Evolutionary conservation across 331 rosid genomes (phyloP).

Genomic region (Acacia concinna): DNA sequence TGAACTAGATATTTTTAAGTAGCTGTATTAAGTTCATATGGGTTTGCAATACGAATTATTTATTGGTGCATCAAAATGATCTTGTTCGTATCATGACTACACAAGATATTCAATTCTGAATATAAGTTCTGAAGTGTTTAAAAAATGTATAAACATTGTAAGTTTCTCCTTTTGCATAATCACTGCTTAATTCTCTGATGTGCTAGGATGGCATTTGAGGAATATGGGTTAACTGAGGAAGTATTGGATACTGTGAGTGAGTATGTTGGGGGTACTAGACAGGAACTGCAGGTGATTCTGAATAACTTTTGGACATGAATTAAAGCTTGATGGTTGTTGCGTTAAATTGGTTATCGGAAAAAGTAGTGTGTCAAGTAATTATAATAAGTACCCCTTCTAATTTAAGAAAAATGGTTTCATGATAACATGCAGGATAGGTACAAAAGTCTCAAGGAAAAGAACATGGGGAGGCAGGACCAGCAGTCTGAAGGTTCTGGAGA

Average conservation of each 20-base stretch:
- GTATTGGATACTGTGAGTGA: conserved; percentile 64
- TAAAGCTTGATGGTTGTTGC: conserved; percentile 28
- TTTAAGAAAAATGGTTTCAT: conserved; percentile 21
- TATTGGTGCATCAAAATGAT: conserved; percentile 9
- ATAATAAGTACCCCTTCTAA: conserved; percentile 28
- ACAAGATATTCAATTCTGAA: conserved; percentile 1
- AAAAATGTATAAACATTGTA: conserved; percentile 14
- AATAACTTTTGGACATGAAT: conserved; percentile 3
- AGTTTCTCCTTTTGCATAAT: conserved; percentile 29
- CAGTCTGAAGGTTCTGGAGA: conserved; percentile 46
- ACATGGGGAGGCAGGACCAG: conserved; percentile 38
- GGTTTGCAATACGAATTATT: conserved; percentile 24
- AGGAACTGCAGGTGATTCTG: conserved; percentile 75
- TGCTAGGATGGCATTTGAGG: conserved; percentile 78
- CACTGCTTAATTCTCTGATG: conserved; percentile 34
- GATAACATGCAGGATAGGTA: conserved; percentile 66
- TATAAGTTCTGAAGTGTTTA: conserved; percentile 19
- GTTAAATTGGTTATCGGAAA: conserved; percentile 16
- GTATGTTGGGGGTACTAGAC: conserved; percentile 66
- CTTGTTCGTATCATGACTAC: not conserved
- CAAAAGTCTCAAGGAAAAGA: conserved; percentile 62
- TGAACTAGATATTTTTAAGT: not conserved
- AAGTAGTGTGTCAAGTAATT: conserved; percentile 9
- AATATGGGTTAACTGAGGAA: conserved; percentile 82
- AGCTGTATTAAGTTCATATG: conserved; percentile 15